Percentiles rank a stretch among this genome's conserved stretches.
These are phyloP conservation scores for Cardamine occulta DNA, from an alignment of 345 rosid genomes.

Conservation along the genomic window DNA sequence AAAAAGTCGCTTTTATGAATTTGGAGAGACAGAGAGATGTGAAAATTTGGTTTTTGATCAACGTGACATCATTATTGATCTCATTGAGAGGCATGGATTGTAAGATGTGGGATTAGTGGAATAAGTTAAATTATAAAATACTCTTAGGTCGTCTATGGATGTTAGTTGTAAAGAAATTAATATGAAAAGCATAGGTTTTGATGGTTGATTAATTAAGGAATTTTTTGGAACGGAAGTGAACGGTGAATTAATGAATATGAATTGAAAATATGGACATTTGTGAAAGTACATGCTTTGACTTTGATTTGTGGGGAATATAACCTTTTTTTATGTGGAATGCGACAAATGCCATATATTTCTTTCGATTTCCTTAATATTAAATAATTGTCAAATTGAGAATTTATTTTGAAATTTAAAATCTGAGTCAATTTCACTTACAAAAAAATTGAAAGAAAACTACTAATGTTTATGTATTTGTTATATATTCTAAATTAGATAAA, in stretches of 20 bases:
- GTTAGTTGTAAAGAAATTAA: neutral
- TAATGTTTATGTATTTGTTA: neutral
- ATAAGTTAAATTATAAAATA: neutral
- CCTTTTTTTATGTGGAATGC: neutral
- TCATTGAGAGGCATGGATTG: slow-evolving; percentile 32
- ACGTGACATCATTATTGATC: slow-evolving; percentile 32
- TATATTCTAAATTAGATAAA: neutral
- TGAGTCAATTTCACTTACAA: neutral
- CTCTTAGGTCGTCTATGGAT: neutral
- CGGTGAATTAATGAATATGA: slow-evolving; percentile 1
- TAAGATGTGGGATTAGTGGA: slow-evolving; percentile 8
- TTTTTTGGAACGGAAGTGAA: neutral
- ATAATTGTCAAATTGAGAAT: neutral
- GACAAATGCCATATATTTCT: neutral
- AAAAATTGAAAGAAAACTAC: neutral
- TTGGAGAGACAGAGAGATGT: slow-evolving; percentile 19
- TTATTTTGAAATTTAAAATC: neutral
- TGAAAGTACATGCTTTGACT: neutral
- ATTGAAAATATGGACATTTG: neutral
- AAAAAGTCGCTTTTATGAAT: slow-evolving; percentile 12
- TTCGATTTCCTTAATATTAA: neutral
- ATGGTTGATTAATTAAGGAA: slow-evolving; percentile 8
- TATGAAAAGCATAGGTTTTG: neutral
- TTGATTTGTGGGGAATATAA: slow-evolving; percentile 4
- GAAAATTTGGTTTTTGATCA: slow-evolving; percentile 1